These are phyloP conservation scores for Chaetomium globosum DNA, from an alignment of 2,329 filamentous ascomycete genomes.

Conservation along the genomic window DNA sequence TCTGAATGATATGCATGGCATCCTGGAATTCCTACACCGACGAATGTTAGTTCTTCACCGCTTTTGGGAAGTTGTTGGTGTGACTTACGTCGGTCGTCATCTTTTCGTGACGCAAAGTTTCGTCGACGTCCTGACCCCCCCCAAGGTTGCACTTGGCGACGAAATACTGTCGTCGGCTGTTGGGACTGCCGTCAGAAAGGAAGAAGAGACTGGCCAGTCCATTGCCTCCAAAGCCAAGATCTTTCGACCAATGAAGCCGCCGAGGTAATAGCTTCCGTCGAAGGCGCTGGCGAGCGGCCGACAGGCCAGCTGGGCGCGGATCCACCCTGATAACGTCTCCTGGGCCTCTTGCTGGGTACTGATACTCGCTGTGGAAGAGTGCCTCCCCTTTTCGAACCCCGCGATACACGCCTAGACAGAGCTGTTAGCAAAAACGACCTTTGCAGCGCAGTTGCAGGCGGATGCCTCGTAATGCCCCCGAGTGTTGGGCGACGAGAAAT, in stretches of 20 bases:
- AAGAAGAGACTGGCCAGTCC: slow-evolving; percentile 4
- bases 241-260: background rate
- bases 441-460: background rate
- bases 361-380: background rate
- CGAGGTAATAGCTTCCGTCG: background rate
- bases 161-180: background rate
- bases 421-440: background rate
- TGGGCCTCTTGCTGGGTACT: background rate
- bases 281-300: background rate
- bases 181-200: background rate
- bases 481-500: background rate
- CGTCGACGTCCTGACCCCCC: no score
- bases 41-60: background rate
- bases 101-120: background rate
- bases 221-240: slow-evolving; percentile 4
- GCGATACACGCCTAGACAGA: background rate
- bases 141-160: background rate
- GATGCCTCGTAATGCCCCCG: background rate
- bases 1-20: slow-evolving; percentile 6
- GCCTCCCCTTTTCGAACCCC: background rate
- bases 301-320: background rate
- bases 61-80: background rate
- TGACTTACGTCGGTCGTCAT: background rate
- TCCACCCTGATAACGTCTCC: background rate
- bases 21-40: background rate